phyloP scores from a whole-genome alignment of 768 basidiomycete species.

The Glaciozyma martinii region DNA sequence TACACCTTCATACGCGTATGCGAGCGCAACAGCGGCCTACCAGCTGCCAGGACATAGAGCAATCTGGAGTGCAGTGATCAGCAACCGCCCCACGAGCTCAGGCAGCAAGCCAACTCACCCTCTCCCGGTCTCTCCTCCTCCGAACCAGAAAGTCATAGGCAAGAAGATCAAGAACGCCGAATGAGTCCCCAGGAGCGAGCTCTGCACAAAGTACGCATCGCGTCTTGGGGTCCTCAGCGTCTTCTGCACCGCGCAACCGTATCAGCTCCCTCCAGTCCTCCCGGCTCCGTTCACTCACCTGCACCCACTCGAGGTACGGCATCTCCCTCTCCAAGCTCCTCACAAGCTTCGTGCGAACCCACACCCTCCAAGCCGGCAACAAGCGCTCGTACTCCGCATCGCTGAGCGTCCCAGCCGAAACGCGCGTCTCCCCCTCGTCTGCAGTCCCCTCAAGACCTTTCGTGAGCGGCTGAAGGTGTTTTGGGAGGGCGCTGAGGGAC shows the following conservation, averaged over 20 bases:
- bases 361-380: background rate
- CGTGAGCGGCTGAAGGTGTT: too few species aligned
- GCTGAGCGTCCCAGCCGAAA: too few species aligned
- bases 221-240: background rate
- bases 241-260: background rate
- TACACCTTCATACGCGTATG: slow-evolving; percentile 55
- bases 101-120: slow-evolving; percentile 50
- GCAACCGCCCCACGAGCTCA: background rate
- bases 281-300: background rate
- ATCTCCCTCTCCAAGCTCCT: slow-evolving; percentile 4
- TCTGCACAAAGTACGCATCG: slow-evolving; percentile 74
- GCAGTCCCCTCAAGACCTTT: too few species aligned
- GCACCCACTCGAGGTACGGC: background rate
- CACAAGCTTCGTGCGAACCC: background rate
- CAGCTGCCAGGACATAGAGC: slow-evolving; percentile 29
- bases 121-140: slow-evolving; percentile 57
- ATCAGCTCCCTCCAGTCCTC: background rate
- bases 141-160: slow-evolving; percentile 83
- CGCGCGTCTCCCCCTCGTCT: too few species aligned
- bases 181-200: slow-evolving; percentile 70
- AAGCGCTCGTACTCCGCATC: background rate
- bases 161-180: slow-evolving; percentile 78
- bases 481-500: too few species aligned
- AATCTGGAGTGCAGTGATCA: background rate
- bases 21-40: slow-evolving; percentile 40